Evolutionary conservation across 78 protist genomes (phyloP).

Genomic region (Dictyostelium purpureum): DNA sequence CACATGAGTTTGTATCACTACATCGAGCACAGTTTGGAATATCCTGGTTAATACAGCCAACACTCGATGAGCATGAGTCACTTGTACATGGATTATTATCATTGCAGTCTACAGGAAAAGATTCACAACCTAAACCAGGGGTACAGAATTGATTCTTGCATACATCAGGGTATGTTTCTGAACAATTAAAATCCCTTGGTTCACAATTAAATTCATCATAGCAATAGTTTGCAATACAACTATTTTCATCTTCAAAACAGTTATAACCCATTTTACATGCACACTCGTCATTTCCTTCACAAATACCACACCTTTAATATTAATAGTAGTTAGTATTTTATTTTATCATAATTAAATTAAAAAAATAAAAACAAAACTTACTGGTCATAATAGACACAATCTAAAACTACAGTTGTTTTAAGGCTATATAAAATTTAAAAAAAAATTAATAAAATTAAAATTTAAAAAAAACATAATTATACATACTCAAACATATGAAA

Average conservation of each 20-base stretch:
- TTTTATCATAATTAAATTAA: too few relatives aligned
- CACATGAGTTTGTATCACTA: not conserved
- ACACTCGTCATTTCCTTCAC: not conserved
- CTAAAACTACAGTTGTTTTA: not conserved
- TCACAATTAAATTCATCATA: not conserved
- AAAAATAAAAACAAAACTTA: too few relatives aligned
- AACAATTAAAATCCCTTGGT: not conserved
- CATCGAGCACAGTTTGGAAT: not conserved
- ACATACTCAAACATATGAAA: not conserved
- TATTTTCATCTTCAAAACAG: not conserved
- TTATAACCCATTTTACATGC: not conserved
- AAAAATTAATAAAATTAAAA: not conserved
- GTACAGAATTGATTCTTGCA: not conserved
- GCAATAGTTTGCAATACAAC: not conserved
- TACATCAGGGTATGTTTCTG: not conserved
- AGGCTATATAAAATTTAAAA: not conserved
- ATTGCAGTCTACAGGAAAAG: not conserved
- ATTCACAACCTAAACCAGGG: not conserved
- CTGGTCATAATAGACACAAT: not conserved
- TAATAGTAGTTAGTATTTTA: too few relatives aligned
- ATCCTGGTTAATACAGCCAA: not conserved
- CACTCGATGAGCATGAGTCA: not conserved
- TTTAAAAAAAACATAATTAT: not conserved
- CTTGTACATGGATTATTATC: not conserved
- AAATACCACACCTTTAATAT: not conserved